Evolutionary conservation across 139 green algal species (phyloP).

Genomic region (Chlamydomonas sp.): DNA sequence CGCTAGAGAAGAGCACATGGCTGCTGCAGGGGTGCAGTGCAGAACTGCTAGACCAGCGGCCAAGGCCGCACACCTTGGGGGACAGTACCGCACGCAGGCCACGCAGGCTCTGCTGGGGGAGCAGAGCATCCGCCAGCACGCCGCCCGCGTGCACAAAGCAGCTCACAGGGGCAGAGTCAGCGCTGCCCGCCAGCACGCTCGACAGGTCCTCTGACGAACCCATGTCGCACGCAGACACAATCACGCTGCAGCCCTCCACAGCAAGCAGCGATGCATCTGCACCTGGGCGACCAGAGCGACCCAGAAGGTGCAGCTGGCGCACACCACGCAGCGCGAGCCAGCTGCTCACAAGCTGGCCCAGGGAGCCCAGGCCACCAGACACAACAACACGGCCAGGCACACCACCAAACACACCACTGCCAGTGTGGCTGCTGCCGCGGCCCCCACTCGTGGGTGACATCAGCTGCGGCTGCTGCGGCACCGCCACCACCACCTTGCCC

Average conservation of each 20-base stretch:
- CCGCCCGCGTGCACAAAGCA: constrained; percentile 47
- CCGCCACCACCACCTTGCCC: constrained; percentile 65
- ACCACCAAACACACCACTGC: no score
- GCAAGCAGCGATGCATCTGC: no score
- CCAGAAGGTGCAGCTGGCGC: no score
- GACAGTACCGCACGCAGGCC: constrained; percentile 32
- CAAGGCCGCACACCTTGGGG: constrained; percentile 41
- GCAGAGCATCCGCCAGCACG: constrained; percentile 43
- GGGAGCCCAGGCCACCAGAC: constrained; percentile 57
- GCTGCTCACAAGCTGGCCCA: constrained; percentile 50
- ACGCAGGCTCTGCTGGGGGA: constrained; percentile 28
- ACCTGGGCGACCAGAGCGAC: no score
- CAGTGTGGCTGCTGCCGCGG: no score
- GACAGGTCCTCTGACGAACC: constrained; percentile 45
- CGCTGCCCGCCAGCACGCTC: background rate
- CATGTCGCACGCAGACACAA: constrained; percentile 7
- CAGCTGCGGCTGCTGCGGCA: constrained; percentile 7
- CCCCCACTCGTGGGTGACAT: no score
- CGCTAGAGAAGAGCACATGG: constrained; percentile 61
- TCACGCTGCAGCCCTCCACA: no score
- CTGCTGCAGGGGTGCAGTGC: constrained; percentile 17
- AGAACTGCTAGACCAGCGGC: background rate
- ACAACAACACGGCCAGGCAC: constrained; percentile 35
- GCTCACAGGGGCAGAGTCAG: constrained; percentile 1
- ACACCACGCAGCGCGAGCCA: no score